A percentile compares a stretch with the other conserved stretches of the same genome.
These are phyloP conservation scores for Iberis pinnata DNA, from an alignment of 345 rosid species.

Conservation along the genomic window DNA sequence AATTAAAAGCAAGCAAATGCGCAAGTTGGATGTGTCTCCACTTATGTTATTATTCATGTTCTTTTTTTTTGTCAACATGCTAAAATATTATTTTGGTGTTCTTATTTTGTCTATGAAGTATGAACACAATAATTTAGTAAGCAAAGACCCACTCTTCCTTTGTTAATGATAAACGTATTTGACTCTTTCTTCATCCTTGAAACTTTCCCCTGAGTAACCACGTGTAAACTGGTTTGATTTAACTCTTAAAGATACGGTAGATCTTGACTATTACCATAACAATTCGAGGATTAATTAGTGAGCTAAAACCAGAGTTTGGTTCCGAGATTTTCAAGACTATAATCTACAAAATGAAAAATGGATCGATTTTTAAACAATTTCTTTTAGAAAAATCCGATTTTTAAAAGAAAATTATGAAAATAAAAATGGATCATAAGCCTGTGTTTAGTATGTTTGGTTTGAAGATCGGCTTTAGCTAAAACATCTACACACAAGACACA, in stretches of 20 bases:
- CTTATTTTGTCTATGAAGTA: constrained; percentile 18
- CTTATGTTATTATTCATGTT: constrained; percentile 25
- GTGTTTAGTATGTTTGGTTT: too few species aligned
- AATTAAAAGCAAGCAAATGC: constrained; percentile 27
- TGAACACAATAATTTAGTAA: constrained; percentile 20
- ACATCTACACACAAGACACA: constrained; percentile 9
- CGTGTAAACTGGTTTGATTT: constrained; percentile 18
- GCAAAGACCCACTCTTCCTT: constrained; percentile 10
- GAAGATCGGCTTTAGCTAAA: too few species aligned
- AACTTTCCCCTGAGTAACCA: constrained; percentile 28
- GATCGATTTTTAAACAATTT: too few species aligned
- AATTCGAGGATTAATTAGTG: constrained; percentile 4
- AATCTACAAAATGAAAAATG: too few species aligned
- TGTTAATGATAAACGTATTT: constrained; percentile 11
- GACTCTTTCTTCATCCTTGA: constrained; percentile 22
- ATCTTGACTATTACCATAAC: constrained; percentile 8
- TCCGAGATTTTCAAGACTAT: too few species aligned
- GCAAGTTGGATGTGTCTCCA: constrained; percentile 33
- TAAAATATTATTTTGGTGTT: constrained; percentile 3
- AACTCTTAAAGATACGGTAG: background rate
- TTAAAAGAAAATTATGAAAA: too few species aligned
- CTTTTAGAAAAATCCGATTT: too few species aligned
- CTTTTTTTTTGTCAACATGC: constrained; percentile 24
- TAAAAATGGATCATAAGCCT: too few species aligned
- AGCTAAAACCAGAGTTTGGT: too few species aligned